phyloP scores from a whole-genome alignment of 495 filamentous ascomycete species.

The Chlorociboria aeruginascens region DNA sequence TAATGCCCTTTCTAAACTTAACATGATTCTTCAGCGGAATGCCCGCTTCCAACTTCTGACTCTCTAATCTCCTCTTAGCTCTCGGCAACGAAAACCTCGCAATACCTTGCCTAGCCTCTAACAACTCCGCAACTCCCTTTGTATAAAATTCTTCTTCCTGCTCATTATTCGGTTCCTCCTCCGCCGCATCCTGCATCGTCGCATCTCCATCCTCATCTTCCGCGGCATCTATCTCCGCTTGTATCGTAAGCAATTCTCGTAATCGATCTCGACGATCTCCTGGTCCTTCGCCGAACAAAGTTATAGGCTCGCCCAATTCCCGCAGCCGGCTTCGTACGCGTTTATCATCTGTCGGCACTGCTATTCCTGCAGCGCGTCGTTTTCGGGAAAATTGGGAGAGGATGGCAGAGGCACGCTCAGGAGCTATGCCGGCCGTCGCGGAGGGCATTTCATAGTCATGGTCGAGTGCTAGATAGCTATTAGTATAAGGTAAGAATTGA shows the following conservation, averaged over 20 bases:
- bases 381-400: constrained; percentile 84
- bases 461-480: constrained; percentile 50
- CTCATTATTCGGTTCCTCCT: constrained; percentile 42
- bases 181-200: constrained; percentile 41
- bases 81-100: constrained; percentile 76
- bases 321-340: constrained; percentile 71
- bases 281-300: constrained; percentile 87
- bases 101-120: constrained; percentile 69
- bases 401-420: constrained; percentile 80
- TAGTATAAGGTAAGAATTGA: neutral
- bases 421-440: constrained; percentile 60
- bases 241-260: constrained; percentile 63
- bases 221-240: constrained; percentile 48
- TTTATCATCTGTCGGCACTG: constrained; percentile 91
- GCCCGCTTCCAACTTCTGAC: constrained; percentile 64
- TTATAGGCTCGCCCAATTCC: constrained; percentile 82
- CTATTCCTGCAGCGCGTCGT: constrained; percentile 74
- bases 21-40: constrained; percentile 82
- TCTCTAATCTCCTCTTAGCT: constrained; percentile 62
- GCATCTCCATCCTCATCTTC: constrained; percentile 52
- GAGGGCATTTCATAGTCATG: constrained; percentile 74
- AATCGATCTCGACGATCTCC: constrained; percentile 78
- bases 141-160: constrained; percentile 97
- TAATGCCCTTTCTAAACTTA: constrained; percentile 78
- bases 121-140: constrained; percentile 57